Evolutionary conservation across 1,139 yeast species (phyloP), one percentile per base, ranked within the genome.

Genomic region (Yamadazyma epiphylla): DNA sequence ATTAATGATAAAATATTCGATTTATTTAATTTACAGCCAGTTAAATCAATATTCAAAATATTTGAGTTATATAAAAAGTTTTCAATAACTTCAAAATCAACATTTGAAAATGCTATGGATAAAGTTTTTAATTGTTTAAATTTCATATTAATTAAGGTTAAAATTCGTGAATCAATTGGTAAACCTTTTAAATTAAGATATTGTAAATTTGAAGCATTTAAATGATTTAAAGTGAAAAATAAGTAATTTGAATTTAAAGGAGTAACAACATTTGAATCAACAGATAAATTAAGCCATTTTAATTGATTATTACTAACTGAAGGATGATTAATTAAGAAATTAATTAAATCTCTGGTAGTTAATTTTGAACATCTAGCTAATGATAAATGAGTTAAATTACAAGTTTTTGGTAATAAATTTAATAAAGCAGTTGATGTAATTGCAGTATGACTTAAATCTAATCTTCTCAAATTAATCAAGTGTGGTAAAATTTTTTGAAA

Each of bases 381-480:
- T 3, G 94, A 83, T 31, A 88, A 59, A 55, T 86, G 96, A 0
- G 95, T 80, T 24, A 88, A 60, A 45, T 72, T 59, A 27, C 81
- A 74, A 24, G 76, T 51, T 19, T 60, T 48, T 24, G 88, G 75
- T 34, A 81, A 51, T 36, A 58, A 47, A 37, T 70, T 49, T 32
- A 53, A 53, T 37, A 82, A 59, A 3, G 71, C 72, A 5, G 70
- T 62, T 3, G 82, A 77, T 3, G 79, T 77, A 19, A 87, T 75
- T 25, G 82, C 77, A 0, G 96, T 88, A 48, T 87, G 96, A 15
- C 86, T 79, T 32, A 88, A 65, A 51, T 88, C 97, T 22, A 88
- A 64, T 39, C 88, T 72, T 37, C 77, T 74, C 29, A 88, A 57
- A 41, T 72, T 70, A 12, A 74, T 70, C 25, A 85, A 62, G 34